These are phyloP conservation scores for Goffeauzyma gilvescens DNA, from an alignment of 768 basidiomycete genomes.

Conservation along the genomic window DNA sequence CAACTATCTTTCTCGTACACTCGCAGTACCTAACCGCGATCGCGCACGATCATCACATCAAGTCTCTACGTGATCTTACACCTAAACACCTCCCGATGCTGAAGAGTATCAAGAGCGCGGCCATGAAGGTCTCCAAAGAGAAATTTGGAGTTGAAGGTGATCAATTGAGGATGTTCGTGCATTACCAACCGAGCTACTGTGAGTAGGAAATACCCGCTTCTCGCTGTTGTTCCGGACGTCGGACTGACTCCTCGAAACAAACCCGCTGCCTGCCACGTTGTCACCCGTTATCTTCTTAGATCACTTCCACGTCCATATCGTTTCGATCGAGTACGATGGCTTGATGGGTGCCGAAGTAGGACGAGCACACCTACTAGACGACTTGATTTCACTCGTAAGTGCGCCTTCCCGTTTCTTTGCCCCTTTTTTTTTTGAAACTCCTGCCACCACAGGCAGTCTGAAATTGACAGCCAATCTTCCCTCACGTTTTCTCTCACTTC, in stretches of 20 bases:
- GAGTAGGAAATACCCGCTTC: constrained; percentile 25
- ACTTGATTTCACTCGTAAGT: constrained; percentile 63
- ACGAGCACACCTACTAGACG: constrained; percentile 81
- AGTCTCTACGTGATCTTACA: constrained; percentile 57
- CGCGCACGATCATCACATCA: constrained; percentile 43
- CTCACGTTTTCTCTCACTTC: no score
- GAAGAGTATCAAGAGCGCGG: constrained; percentile 43
- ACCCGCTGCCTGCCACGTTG: neutral
- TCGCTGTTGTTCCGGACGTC: neutral
- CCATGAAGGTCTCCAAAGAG: constrained; percentile 39
- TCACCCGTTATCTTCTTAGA: constrained; percentile 38
- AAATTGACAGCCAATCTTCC: no score
- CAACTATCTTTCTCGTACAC: neutral
- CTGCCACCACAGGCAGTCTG: no score
- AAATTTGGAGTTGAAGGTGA: constrained; percentile 50
- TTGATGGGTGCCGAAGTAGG: constrained; percentile 59
- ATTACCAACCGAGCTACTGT: constrained; percentile 97
- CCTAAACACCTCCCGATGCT: constrained; percentile 49
- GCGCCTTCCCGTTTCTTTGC: neutral
- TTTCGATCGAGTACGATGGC: constrained; percentile 51
- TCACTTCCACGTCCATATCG: constrained; percentile 85
- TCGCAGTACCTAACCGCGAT: constrained; percentile 62
- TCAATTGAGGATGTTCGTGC: constrained; percentile 59
- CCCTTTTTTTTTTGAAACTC: constrained; percentile 22
- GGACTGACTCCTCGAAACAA: neutral